Evolutionary conservation across 805 yeast genomes (phyloP), one percentile per base, ranked within the genome.

Genomic region (Saturnispora galanensis): DNA sequence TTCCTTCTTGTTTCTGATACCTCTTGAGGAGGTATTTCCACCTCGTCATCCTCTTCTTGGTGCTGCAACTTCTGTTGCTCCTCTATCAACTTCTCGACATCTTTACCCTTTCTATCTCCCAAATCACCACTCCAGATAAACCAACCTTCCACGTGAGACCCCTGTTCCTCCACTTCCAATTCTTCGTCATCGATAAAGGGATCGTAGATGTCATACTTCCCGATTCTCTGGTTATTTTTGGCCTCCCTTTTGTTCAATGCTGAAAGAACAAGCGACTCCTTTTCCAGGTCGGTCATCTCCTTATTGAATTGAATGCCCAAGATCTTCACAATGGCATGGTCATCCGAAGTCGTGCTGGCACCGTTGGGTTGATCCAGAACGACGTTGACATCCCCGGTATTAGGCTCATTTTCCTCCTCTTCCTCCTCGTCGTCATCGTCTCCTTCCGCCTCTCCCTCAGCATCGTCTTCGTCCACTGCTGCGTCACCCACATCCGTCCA

Each of bases 111-210:
- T 8, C 35, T 79, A 39, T 82, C 89, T 28, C 82, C 78, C 48
- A 90, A 66, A 2, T 95, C 94, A 0, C 99, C 99, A 68, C 88
- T 85, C 62, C 80, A 93, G 0, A 93, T 96, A 53, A 90, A 93
- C 59, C 89, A 93, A 1, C 97, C 98, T 57, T 93, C 97, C 52
- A 84, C 84, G 0, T 96, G 88, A 2, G 90, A 89, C 8, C 95
- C 79, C 56, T 84, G 94, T 60, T 89, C 96, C 63, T 93, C 98
- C 84, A 93, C 84, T 46, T 78, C 74, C 53, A 88, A 67, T 63
- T 93, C 99, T 12, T 86, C 76, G 63, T 93, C 98, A 65, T 93
- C 99, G 47, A 93, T 93, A 57, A 93, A 93, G 2, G 97, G 98
- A 62, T 93, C 99, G 48, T 84, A 80, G 40, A 77, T 70, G 59